A percentile compares a stretch with the other conserved stretches of the same genome.
Evolutionary conservation across 208 protist species (phyloP).

Genomic region (Phytomonas sp.): DNA sequence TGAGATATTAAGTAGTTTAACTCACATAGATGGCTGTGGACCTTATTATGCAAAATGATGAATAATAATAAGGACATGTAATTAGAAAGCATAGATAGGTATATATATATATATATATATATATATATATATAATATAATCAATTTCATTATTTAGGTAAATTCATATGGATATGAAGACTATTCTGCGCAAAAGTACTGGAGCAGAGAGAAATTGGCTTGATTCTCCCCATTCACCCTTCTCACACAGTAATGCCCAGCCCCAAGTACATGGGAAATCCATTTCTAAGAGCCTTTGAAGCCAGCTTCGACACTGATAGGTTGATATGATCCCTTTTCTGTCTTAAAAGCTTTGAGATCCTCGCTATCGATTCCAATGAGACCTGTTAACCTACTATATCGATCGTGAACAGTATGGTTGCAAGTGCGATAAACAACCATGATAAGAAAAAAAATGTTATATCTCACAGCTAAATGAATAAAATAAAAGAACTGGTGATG

Average conservation of each 20-base stretch:
- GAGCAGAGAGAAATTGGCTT: background rate
- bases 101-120: conserved; percentile 4
- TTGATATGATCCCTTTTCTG: background rate
- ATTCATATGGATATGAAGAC: background rate
- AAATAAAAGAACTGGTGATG: conserved; percentile 4
- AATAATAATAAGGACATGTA: background rate
- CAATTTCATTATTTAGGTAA: background rate
- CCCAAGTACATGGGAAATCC: background rate
- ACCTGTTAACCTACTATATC: background rate
- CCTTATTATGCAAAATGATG: background rate
- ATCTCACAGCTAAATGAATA: conserved; percentile 6
- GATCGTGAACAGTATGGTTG: background rate
- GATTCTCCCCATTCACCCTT: background rate
- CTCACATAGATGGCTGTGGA: background rate
- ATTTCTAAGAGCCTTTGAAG: background rate
- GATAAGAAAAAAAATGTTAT: background rate
- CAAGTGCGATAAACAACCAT: background rate
- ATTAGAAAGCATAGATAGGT: background rate
- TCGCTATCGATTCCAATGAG: background rate
- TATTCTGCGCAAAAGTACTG: background rate
- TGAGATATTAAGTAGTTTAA: background rate
- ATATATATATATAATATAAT: background rate
- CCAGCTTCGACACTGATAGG: background rate
- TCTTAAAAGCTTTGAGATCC: background rate
- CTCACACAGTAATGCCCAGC: background rate